phyloP scores from a whole-genome alignment of 192 early-diverging fungal species.

The Glomus cerebriforme region DNA sequence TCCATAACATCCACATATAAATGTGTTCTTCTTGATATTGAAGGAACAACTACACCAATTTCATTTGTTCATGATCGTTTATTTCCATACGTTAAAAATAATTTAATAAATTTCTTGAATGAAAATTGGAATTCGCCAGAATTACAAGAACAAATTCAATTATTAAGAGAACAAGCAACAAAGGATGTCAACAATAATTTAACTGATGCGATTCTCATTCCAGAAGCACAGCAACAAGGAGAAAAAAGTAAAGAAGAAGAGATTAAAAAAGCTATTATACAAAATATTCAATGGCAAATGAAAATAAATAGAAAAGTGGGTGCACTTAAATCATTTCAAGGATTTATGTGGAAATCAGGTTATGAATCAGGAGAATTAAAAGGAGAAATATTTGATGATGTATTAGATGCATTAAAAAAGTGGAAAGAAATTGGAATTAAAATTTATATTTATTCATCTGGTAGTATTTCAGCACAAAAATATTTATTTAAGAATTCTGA shows the following conservation, averaged over 20 bases:
- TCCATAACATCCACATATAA: conserved; percentile 44
- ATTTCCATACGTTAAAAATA: conserved; percentile 83
- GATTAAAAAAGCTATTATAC: conserved; percentile 55
- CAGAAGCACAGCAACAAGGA: conserved; percentile 34
- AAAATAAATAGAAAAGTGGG: conserved; percentile 84
- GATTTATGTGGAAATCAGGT: conserved; percentile 94
- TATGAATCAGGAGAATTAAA: conserved; percentile 75
- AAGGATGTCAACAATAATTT: conserved; percentile 50
- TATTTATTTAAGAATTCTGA: conserved; percentile 84
- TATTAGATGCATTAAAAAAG: conserved; percentile 69
- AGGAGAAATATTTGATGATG: conserved; percentile 87
- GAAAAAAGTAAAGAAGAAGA: conserved; percentile 44
- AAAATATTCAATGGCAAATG: conserved; percentile 87
- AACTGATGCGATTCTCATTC: conserved; percentile 45
- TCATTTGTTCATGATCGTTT: conserved; percentile 93
- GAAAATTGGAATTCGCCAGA: conserved; percentile 49
- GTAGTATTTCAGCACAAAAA: conserved; percentile 92
- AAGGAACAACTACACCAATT: conserved; percentile 96
- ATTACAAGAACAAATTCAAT: conserved; percentile 46
- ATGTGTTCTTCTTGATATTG: conserved; percentile 80
- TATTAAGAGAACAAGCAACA: conserved; percentile 52
- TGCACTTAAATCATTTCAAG: conserved; percentile 87
- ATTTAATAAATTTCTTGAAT: conserved; percentile 69
- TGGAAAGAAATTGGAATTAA: conserved; percentile 65
- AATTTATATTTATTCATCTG: conserved; percentile 96